Conservation (phyloP, 305 asterid species). For the Fraxinus sp. region DNA sequence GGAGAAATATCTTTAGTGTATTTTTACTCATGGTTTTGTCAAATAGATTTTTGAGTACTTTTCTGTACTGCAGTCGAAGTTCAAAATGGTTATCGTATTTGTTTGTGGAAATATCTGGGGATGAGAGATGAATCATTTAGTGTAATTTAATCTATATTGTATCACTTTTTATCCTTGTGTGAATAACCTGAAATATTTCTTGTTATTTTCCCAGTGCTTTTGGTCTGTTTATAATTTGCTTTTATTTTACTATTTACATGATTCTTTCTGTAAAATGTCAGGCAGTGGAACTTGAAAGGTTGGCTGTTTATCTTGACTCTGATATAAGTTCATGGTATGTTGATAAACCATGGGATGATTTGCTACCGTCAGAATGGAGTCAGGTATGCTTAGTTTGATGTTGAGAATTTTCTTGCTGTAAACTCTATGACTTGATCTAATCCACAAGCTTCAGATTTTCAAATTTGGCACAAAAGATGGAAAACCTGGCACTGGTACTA, state of each 20-base stretch:
- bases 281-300: constrained; percentile 87
- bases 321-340: constrained; percentile 76
- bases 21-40: background rate
- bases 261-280: constrained; percentile 30
- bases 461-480: constrained; percentile 78
- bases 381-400: constrained; percentile 55
- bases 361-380: constrained; percentile 77
- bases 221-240: background rate
- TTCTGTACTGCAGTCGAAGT: background rate
- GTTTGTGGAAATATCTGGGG: background rate
- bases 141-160: background rate
- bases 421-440: constrained; percentile 23
- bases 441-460: constrained; percentile 57
- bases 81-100: background rate
- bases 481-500: constrained; percentile 54
- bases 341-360: constrained; percentile 76
- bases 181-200: background rate
- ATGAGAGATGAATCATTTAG: background rate
- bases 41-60: background rate
- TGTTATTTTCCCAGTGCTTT: background rate
- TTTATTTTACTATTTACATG: constrained; percentile 22
- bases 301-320: constrained; percentile 88
- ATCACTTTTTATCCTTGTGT: background rate
- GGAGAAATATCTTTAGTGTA: background rate
- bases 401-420: constrained; percentile 20